Base-by-base conservation (phyloP, 2,329 filamentous ascomycete species). In the Fusarium sp. region DNA sequence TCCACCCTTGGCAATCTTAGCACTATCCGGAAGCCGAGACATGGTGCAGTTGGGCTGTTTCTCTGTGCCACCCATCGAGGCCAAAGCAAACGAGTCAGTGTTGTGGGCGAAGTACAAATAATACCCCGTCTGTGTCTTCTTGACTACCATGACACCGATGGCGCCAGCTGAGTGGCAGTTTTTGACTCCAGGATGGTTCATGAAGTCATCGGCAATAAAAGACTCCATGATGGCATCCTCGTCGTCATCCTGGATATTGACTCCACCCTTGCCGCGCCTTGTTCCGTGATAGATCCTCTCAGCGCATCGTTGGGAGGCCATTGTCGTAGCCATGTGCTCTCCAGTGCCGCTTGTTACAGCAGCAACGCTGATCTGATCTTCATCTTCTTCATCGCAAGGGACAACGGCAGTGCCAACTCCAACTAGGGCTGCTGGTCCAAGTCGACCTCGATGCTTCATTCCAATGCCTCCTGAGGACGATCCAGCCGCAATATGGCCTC, bases 401-500 rank as follows among this genome's bases (percentile, higher is more conserved):
- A 98, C 89, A 31, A 99, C 93, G 38, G 94, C 93, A 22, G 95
- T 96, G 65, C 96, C 96, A 62, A 98, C 91, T 9, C 96, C 96
- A 16, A 98, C 94, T 18, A 99, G 88, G 22, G 96, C 96, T 37
- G 96, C 97, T 35, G 96, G 96, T 0, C 96, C 97, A 72, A 98
- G 89, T 38, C 96, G 93, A 7, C 96, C 97, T 69, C 91, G 91
- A 82, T 98, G 95, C 81, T 99, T 99, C 96, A 99, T 98, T 31
- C 96, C 96, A 80, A 99, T 99, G 1, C 96, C 96, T 7, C 96
- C 96, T 18, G 97, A 99, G 2, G 96, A 99, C 2, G 96, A 98
- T 18, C 93, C 96, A 5, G 96, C 96, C 6, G 97, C 96, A 79
- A 99, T 98, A 67, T 93, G 92, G 18, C 96, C 96, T 76, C 89